Base-by-base conservation (phyloP, 805 yeast genomes). In the Wickerhamiella australiensis region DNA sequence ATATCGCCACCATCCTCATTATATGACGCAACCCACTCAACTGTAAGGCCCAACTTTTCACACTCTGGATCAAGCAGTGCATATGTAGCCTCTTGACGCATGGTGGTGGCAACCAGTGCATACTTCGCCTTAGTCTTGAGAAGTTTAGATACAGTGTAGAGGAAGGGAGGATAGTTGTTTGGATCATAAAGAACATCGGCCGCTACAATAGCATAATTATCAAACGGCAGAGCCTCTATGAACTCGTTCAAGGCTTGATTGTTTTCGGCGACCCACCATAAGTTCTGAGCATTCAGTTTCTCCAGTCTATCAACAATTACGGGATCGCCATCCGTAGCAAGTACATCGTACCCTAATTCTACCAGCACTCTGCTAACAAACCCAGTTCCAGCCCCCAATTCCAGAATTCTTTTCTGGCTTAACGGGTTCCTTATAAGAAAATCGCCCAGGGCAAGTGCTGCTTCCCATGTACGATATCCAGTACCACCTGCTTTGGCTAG, bases 381-480 rank as follows among this genome's bases (percentile, higher is more conserved):
- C 0, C 96, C 96, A 0, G 96, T 86, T 0, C 97, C 97, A 9
- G 92, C 75, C 0, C 97, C 97, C 21, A 88, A 61, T 58, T 88
- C 97, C 9, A 85, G 60, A 0, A 83, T 66, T 0, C 59, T 60
- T 15, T 13, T 41, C 15, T 41, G 26, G 5, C 9, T 12, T 15
- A 41, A 11, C 29, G 59, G 58, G n/a, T 59, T 60, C 1, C 26
- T 22, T 17, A 41, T 18, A 4, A 23, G 23, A 56, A 67, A 81
- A 35, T 78, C 71, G 1, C 82, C 67, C 6, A 90, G 64, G 48
- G 70, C 85, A 5, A 84, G 56, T 0, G 95, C 82, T 2, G 95
- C 96, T 60, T 86, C 96, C 97, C 96, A 88, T 0, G 96, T 90
- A 37, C 96, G 68, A 49, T 78, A 65, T 0, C 96, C 96, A 0